Evolutionary conservation across 306 rosid species (phyloP).

Genomic region (Acacia confusa): DNA sequence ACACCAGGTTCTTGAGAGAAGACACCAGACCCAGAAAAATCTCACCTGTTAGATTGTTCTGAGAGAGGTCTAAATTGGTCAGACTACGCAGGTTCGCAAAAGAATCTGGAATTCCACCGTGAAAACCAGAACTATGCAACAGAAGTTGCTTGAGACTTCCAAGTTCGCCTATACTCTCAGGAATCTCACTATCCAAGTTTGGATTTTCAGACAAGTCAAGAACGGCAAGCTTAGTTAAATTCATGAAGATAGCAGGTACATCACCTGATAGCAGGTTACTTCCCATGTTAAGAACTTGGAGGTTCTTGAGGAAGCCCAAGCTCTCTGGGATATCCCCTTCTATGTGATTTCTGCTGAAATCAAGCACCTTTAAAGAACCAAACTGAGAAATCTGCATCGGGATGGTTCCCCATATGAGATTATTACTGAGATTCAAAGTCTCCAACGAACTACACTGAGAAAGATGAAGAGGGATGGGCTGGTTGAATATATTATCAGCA

Average conservation of each 20-base stretch:
- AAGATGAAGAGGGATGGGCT: constrained; percentile 95
- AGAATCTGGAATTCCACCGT: constrained; percentile 77
- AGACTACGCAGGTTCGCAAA: constrained; percentile 56
- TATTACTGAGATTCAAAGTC: constrained; percentile 82
- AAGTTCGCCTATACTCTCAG: constrained; percentile 69
- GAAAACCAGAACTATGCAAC: constrained; percentile 79
- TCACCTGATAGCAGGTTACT: constrained; percentile 80
- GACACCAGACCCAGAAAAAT: constrained; percentile 55
- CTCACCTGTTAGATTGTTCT: constrained; percentile 77
- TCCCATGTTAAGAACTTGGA: constrained; percentile 63
- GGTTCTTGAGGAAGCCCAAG: constrained; percentile 64
- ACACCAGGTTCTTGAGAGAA: constrained; percentile 76
- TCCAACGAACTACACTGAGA: constrained; percentile 68
- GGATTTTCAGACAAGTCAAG: constrained; percentile 87
- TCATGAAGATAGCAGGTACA: constrained; percentile 59
- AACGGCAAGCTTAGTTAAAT: constrained; percentile 67
- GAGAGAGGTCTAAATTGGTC: constrained; percentile 75
- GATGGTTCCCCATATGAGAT: constrained; percentile 92
- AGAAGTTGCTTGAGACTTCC: constrained; percentile 60
- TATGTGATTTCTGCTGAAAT: constrained; percentile 70
- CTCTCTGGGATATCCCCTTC: constrained; percentile 77
- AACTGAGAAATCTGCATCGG: constrained; percentile 86
- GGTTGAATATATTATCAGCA: constrained; percentile 77
- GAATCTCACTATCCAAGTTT: constrained; percentile 79
- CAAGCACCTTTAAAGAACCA: constrained; percentile 65